These are phyloP conservation scores for Metschnikowia lachancei DNA, from an alignment of 805 yeast genomes.

Conservation along the genomic window DNA sequence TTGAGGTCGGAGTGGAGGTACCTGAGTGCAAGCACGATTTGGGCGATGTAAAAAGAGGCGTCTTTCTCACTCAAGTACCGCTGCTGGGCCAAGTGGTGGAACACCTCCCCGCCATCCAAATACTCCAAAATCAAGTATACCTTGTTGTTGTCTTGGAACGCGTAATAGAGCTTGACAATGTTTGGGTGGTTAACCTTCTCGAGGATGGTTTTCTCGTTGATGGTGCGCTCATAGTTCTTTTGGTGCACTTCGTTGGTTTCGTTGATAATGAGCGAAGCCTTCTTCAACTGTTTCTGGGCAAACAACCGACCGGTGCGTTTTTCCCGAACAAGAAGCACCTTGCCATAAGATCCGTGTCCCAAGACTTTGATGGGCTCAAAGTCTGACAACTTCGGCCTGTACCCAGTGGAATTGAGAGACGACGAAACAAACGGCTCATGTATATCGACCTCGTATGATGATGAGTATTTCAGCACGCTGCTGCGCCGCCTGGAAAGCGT, in stretches of 20 bases:
- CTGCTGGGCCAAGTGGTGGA: slow-evolving; percentile 53
- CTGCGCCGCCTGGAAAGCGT: slow-evolving; percentile 17
- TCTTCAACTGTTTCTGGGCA: slow-evolving; percentile 84
- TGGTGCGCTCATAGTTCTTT: slow-evolving; percentile 62
- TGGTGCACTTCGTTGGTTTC: slow-evolving; percentile 22
- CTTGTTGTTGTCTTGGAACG: slow-evolving; percentile 76
- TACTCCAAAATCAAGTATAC: slow-evolving; percentile 75
- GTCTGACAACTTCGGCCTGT: slow-evolving; percentile 41
- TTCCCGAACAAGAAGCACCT: slow-evolving; percentile 75
- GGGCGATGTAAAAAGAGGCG: slow-evolving; percentile 21
- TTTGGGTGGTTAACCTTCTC: slow-evolving; percentile 69
- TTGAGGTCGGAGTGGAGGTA: slow-evolving; percentile 27
- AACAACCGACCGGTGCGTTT: slow-evolving; percentile 57
- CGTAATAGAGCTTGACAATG: slow-evolving; percentile 77
- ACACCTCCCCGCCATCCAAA: slow-evolving; percentile 87
- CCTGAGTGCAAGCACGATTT: slow-evolving; percentile 20
- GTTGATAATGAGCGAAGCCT: slow-evolving; percentile 71
- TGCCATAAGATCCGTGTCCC: slow-evolving; percentile 89
- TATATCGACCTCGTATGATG: slow-evolving; percentile 37
- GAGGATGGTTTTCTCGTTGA: slow-evolving; percentile 74
- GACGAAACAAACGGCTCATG: slow-evolving; percentile 32
- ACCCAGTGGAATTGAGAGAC: slow-evolving; percentile 16
- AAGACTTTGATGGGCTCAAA: slow-evolving; percentile 73
- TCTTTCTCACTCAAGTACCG: slow-evolving; percentile 20
- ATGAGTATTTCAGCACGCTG: slow-evolving; percentile 21